Evolutionary conservation across 169 alveolate species (phyloP).

Genomic region (Plasmodium yoelii): DNA sequence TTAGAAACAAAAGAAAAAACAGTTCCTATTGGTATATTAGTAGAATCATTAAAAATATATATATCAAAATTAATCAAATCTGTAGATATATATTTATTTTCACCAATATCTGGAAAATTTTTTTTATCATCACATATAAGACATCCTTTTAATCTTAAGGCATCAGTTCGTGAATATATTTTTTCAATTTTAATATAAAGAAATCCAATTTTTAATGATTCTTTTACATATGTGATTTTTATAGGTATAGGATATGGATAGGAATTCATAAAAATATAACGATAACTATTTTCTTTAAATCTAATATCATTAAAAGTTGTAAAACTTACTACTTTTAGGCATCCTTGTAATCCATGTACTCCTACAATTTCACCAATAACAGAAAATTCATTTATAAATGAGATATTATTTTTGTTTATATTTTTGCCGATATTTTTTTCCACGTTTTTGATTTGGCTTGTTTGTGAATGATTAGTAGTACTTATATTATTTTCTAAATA

Average conservation of each 20-base stretch:
- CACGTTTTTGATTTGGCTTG: neutral
- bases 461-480: neutral
- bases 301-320: slow-evolving; percentile 72
- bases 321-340: slow-evolving; percentile 51
- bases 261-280: slow-evolving; percentile 67
- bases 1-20: slow-evolving; percentile 54
- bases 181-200: slow-evolving; percentile 56
- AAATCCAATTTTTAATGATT: slow-evolving; percentile 55
- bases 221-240: slow-evolving; percentile 52
- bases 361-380: slow-evolving; percentile 76
- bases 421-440: no score
- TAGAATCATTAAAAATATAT: slow-evolving; percentile 51
- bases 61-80: slow-evolving; percentile 64
- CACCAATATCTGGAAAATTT: slow-evolving; percentile 29
- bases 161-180: slow-evolving; percentile 64
- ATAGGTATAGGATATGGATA: slow-evolving; percentile 68
- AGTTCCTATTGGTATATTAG: slow-evolving; percentile 53
- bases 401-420: neutral
- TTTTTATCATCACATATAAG: slow-evolving; percentile 74
- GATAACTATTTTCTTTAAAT: slow-evolving; percentile 31
- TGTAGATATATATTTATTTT: slow-evolving; percentile 72
- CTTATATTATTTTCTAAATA: neutral
- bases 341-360: slow-evolving; percentile 51
- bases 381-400: slow-evolving; percentile 39
- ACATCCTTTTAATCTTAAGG: slow-evolving; percentile 59